Base-by-base conservation (phyloP, 2,329 filamentous ascomycete species). In the Fusarium cicatricum region DNA sequence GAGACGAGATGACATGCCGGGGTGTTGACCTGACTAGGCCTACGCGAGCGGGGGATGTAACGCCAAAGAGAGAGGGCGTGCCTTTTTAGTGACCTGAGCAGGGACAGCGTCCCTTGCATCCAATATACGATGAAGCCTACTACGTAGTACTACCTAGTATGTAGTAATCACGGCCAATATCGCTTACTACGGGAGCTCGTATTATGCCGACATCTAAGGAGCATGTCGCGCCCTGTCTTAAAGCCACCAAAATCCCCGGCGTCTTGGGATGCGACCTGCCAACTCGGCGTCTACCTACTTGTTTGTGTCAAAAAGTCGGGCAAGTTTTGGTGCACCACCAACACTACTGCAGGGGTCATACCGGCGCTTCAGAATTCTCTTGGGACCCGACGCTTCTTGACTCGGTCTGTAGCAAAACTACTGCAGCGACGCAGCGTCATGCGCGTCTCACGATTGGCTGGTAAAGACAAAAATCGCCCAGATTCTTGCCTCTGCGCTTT, bases 1-100 rank as follows among this genome's bases (percentile, higher is more conserved):
- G 38, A 62, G 59, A 60, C 45, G 45, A 63, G 55, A 62, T 62
- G 59, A 62, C 59, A 63, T 60, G 39, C 45, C 36, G 32, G 52
- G 58, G 48, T 11, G 36, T n/a, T n/a, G n/a, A n/a, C n/a, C n/a
- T n/a, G n/a, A n/a, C n/a, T n/a, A 16, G 11, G 21, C 23, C 21
- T 37, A 38, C 16, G 21, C 33, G 32, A 34, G 42, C 39, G 46
- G 34, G 19, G 52, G 44, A 50, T 55, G 46, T 50, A 44, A 34
- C 5, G 10, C 21, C 21, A 42, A 33, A 52, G 41, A 36, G 23
- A 31, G 29, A n/a, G n/a, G n/a, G n/a, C n/a, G n/a, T n/a, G n/a
- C n/a, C n/a, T 23, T 23, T 23, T 23, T 21, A 51, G 19, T 17
- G 26, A n/a, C 9, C 9, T 29, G 34, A 29, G 42, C 23, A 33